Evolutionary conservation across 2,329 filamentous ascomycete genomes (phyloP), one percentile per base, ranked within the genome.

Genomic region (Botryosphaeria dothidea): DNA sequence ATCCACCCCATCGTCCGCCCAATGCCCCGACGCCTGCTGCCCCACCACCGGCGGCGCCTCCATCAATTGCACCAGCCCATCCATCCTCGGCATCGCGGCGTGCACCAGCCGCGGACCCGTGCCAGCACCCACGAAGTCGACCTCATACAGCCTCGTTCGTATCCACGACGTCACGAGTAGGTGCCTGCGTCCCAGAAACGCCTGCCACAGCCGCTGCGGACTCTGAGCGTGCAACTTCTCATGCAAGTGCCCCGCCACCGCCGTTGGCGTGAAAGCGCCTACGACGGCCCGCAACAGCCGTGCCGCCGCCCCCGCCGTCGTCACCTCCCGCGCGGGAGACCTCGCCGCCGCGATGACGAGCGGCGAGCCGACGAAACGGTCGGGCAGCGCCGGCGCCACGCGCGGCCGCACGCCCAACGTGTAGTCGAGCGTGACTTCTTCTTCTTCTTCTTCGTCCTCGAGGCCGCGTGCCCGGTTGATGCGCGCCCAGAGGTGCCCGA

Each of bases 171-270:
- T 84, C 3, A 80, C 77, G 3, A 83, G 67, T 0, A 77, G 67
- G 69, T 84, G 81, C 23, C 73, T 70, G 0, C 68, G 65, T 0
- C 82, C 83, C 6, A 82, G 64, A 62, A 83, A 84, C 0, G 69
- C 78, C 66, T 81, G 78, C 83, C 82, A 84, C 17, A 84, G 66
- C 5, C 82, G 74, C 70, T 84, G 82, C 0, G 83, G 82, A 11
- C 76, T 76, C 11, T 75, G 67, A 68, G 84, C 82, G 63, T 78
- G 72, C 2, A 79, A 79, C 9, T 75, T 73, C 56, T 81, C 78
- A 63, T 84, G 78, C 2, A 84, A 69, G 36, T 78, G 70, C 3
- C 79, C 77, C 0, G 72, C 75, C 2, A 84, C 69, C 0, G 75
- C 74, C 4, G 74, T 73, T 0, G 75, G 72, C 0, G 76, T 79